Conservation (phyloP, 495 filamentous ascomycete genomes). For the Penicillium roqueforti region DNA sequence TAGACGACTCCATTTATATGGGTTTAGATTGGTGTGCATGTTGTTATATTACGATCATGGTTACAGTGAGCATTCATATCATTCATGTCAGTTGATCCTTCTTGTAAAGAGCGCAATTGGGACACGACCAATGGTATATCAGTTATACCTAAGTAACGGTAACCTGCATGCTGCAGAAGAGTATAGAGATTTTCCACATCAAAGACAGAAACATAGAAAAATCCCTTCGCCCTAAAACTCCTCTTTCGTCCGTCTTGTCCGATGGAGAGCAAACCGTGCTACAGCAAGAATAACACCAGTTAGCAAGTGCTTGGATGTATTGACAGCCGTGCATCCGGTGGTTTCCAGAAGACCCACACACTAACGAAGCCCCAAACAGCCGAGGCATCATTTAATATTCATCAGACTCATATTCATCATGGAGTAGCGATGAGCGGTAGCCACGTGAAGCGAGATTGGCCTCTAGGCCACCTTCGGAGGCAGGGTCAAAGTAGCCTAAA, state of each 20-base stretch:
- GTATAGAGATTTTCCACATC: neutral
- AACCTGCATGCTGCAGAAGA: neutral
- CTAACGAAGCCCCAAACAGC: conserved; percentile 1
- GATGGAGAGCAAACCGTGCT: neutral
- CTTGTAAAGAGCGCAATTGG: neutral
- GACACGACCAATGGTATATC: neutral
- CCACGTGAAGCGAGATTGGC: conserved; percentile 65
- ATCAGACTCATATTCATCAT: conserved; percentile 51
- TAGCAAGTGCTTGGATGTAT: neutral
- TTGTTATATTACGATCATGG: too few relatives aligned
- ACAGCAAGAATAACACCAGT: neutral
- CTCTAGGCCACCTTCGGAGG: conserved; percentile 77
- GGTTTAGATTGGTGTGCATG: too few relatives aligned
- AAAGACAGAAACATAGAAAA: neutral
- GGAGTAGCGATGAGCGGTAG: conserved; percentile 47
- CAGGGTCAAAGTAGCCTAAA: conserved; percentile 75
- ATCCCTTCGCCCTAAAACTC: neutral
- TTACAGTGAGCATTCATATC: neutral
- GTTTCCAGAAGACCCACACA: conserved; percentile 6
- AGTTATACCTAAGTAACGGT: neutral
- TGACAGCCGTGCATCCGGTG: neutral
- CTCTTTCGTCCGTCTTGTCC: neutral
- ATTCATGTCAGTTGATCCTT: neutral
- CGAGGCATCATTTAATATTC: conserved; percentile 37
- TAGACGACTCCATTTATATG: neutral